Evolutionary conservation across 768 basidiomycete genomes (phyloP).

Genomic region (Lactifluus echinatus): DNA sequence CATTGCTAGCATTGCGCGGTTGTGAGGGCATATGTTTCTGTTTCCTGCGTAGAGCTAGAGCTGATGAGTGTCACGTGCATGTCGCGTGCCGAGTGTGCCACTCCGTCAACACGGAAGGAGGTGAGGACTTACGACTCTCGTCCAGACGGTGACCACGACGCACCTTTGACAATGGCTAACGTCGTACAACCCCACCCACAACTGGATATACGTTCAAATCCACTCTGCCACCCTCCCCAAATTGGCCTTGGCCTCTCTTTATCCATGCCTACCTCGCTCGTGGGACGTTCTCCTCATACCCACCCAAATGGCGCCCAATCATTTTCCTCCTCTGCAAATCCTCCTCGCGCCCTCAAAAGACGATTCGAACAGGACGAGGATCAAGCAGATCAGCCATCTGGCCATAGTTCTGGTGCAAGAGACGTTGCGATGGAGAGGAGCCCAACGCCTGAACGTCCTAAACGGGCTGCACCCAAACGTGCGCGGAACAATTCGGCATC

Average conservation of each 20-base stretch:
- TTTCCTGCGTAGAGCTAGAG: too few species aligned
- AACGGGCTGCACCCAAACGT: constrained; percentile 61
- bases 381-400: constrained; percentile 29
- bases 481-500: constrained; percentile 37
- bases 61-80: not conserved
- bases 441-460: constrained; percentile 73
- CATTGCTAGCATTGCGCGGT: too few species aligned
- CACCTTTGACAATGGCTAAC: constrained; percentile 52
- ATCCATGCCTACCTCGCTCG: constrained; percentile 36
- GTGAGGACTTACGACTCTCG: constrained; percentile 10
- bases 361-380: constrained; percentile 66
- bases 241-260: constrained; percentile 72
- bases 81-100: not conserved
- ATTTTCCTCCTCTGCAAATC: constrained; percentile 42
- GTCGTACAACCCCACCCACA: constrained; percentile 46
- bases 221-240: constrained; percentile 52
- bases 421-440: constrained; percentile 81
- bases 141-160: constrained; percentile 13
- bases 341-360: constrained; percentile 48
- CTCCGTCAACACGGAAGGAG: not conserved
- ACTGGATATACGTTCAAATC: constrained; percentile 52
- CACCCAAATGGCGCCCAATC: constrained; percentile 46
- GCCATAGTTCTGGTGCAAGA: constrained; percentile 25
- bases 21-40: too few species aligned
- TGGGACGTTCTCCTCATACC: constrained; percentile 39